phyloP scores from a whole-genome alignment of 352 stramenopile genomes.

The Globisporangium ultimum region DNA sequence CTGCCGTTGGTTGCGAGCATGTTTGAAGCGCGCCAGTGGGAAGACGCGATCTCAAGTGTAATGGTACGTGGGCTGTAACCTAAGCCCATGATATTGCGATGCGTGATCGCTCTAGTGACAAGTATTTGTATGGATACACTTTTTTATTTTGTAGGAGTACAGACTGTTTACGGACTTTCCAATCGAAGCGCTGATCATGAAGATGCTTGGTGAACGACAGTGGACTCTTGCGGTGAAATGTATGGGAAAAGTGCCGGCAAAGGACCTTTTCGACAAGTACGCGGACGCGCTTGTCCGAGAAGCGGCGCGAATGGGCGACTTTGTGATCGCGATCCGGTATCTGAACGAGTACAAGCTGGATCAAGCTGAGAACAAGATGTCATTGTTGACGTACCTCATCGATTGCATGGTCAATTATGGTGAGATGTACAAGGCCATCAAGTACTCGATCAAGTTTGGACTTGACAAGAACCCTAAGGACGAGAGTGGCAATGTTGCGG shows the following conservation, averaged over 20 bases:
- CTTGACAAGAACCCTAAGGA: slow-evolving; percentile 27
- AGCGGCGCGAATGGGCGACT: slow-evolving; percentile 57
- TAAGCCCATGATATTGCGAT: neutral
- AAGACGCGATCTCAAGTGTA: slow-evolving; percentile 69
- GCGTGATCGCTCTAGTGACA: too few relatives aligned
- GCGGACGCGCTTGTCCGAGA: slow-evolving; percentile 54
- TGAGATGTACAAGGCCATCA: slow-evolving; percentile 88
- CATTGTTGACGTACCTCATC: slow-evolving; percentile 54
- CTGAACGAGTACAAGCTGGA: slow-evolving; percentile 81
- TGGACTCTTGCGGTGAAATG: slow-evolving; percentile 74
- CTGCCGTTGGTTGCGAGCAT: slow-evolving; percentile 62
- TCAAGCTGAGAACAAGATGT: slow-evolving; percentile 24
- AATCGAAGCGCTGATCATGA: slow-evolving; percentile 52
- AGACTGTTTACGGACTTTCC: slow-evolving; percentile 70
- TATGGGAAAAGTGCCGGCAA: slow-evolving; percentile 69
- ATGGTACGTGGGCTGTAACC: slow-evolving; percentile 25
- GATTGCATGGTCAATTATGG: slow-evolving; percentile 60
- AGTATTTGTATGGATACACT: neutral
- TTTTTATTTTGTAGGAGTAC: slow-evolving; percentile 31
- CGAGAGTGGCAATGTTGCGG: slow-evolving; percentile 15
- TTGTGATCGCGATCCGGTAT: slow-evolving; percentile 61
- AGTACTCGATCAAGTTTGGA: slow-evolving; percentile 85
- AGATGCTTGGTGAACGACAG: slow-evolving; percentile 67
- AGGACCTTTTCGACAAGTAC: slow-evolving; percentile 39
- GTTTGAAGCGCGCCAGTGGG: slow-evolving; percentile 63